A percentile compares a stretch with the other conserved stretches of the same genome.
phyloP scores from a whole-genome alignment of 345 rosid species.

The Syzygium jambos region DNA sequence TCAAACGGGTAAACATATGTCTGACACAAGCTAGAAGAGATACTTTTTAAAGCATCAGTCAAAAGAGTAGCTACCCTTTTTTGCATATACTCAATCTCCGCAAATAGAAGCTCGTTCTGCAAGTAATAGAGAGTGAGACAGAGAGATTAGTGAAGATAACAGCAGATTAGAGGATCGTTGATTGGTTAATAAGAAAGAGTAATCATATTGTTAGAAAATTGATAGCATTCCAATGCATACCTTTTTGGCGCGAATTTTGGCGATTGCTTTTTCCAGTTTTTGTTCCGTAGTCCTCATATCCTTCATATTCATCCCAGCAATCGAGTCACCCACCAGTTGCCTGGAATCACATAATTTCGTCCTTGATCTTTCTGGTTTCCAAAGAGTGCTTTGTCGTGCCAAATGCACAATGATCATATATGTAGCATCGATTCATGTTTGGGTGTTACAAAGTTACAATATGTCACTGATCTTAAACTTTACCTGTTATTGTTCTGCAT shows the following conservation, averaged over 20 bases:
- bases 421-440: background rate
- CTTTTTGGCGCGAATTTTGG: conserved; percentile 86
- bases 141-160: background rate
- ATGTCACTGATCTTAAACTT: background rate
- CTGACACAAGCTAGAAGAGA: background rate
- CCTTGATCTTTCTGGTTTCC: background rate
- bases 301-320: conserved; percentile 36
- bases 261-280: conserved; percentile 69
- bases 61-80: conserved; percentile 48
- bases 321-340: conserved; percentile 75
- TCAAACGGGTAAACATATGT: background rate
- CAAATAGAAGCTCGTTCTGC: conserved; percentile 78
- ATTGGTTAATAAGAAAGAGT: background rate
- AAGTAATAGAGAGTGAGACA: background rate
- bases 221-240: conserved; percentile 11
- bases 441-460: background rate
- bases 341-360: conserved; percentile 18
- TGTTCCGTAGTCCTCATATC: conserved; percentile 65
- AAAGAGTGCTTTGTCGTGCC: background rate
- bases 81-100: conserved; percentile 95
- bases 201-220: background rate
- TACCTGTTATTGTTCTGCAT: conserved; percentile 77
- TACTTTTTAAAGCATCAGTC: background rate
- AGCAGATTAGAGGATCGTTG: background rate
- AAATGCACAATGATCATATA: background rate